Evolutionary conservation across 768 basidiomycete genomes (phyloP), one percentile per base, ranked within the genome.

Genomic region (Phanerochaete sordida): DNA sequence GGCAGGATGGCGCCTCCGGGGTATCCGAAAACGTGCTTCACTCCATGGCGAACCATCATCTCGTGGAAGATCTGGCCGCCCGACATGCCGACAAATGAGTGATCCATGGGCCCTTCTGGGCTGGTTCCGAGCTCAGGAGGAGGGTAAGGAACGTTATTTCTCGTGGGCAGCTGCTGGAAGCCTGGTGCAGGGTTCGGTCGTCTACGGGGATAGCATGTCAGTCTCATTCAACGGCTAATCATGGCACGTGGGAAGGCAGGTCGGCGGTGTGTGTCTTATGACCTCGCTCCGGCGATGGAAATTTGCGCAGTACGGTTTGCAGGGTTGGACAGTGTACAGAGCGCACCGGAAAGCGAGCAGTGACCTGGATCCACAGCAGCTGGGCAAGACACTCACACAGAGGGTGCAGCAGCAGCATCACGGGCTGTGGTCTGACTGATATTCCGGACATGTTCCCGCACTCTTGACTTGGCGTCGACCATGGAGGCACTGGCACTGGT

Each of bases 1-100:
- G 96, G 97, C 35, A 98, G 85, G 74, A 98, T 98, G 44, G 96
- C 97, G 59, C 96, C 96, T 46, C 95, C 95, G 8, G 96, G 96
- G 75, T 98, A 99, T 37, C 96, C 96, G 68, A 99, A 98, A 48
- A 99, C 83, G 69, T 98, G 93, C 74, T 95, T 97, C 66, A 98
- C 95, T 59, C 82, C 85, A 70, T 99, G 97, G 48, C 96, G 84
- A 62, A 95, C 87, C 93, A 99, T 96, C 96, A 99, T 98, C 76
- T 99, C 96, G 74, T 99, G 95, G 79, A 99, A 97, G 71, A 99
- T 98, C 74, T 98, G 84, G 27, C 96, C 96, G 13, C 96, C 96
- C 23, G 93, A 93, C 73, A 95, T 83, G 51, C 96, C 97, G 57
- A 98, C 82, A 69, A 99, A 98, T 8, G 90, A 88, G 67, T 86